A percentile compares a stretch with the other conserved stretches of the same genome.
phyloP scores from a whole-genome alignment of 805 yeast genomes.

The Monosporozyma solicola region DNA sequence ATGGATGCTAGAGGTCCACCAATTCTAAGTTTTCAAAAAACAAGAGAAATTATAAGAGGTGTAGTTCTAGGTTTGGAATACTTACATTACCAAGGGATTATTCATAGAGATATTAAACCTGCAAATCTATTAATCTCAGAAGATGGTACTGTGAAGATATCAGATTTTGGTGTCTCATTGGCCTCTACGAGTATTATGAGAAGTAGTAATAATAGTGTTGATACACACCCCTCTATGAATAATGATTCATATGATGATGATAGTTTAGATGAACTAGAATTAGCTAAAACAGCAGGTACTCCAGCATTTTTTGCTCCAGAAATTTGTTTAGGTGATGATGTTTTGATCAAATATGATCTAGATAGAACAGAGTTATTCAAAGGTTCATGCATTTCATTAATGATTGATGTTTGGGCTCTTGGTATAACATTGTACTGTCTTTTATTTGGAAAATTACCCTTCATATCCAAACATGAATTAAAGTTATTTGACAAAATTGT shows the following conservation, averaged over 20 bases:
- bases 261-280: slow-evolving; percentile 55
- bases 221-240: neutral
- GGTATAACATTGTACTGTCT: slow-evolving; percentile 89
- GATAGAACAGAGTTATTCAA: slow-evolving; percentile 19
- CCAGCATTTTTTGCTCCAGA: slow-evolving; percentile 98
- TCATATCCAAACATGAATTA: slow-evolving; percentile 69
- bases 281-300: slow-evolving; percentile 95
- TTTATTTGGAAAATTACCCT: slow-evolving; percentile 85
- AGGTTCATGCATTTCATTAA: slow-evolving; percentile 58
- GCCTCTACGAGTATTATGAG: slow-evolving; percentile 12
- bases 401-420: slow-evolving; percentile 96
- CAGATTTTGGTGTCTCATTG: slow-evolving; percentile 93
- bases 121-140: slow-evolving; percentile 73
- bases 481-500: slow-evolving; percentile 71
- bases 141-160: slow-evolving; percentile 73
- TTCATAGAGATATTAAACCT: slow-evolving; percentile 94
- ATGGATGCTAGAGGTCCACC: slow-evolving; percentile 48
- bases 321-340: slow-evolving; percentile 51
- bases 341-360: slow-evolving; percentile 18
- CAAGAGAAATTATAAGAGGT: slow-evolving; percentile 69
- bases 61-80: slow-evolving; percentile 86
- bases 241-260: slow-evolving; percentile 1
- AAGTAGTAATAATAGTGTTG: slow-evolving; percentile 10
- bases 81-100: slow-evolving; percentile 81
- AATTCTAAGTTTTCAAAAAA: slow-evolving; percentile 52